Base-by-base conservation (phyloP, 2,329 filamentous ascomycete genomes). In the Monilinia fructigena region DNA sequence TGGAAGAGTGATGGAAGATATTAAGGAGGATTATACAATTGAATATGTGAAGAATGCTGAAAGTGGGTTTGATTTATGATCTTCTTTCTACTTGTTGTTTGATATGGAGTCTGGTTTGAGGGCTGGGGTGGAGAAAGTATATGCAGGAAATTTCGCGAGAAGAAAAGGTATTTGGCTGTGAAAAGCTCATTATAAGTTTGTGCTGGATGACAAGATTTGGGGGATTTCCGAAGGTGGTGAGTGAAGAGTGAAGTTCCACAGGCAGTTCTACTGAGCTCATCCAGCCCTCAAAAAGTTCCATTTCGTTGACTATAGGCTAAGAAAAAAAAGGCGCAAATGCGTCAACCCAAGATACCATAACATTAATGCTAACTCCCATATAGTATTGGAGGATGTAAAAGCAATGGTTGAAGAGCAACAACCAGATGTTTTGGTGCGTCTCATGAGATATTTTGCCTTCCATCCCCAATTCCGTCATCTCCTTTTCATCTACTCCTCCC, bases 11-110 rank as follows among this genome's bases (percentile, higher is more conserved):
- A 80, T 83, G 14, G 85, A 88, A 66, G 82, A 81, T 16, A 76
- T 91, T 42, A 87, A 86, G 74, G 86, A 88, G 65, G 78, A 78
- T 50, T 90, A 89, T 76, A 85, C 81, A 1, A 89, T 91, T 70
- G 78, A 83, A 48, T 81, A 90, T 74, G 80, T 83, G 31, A 86
- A 80, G 47, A 90, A 91, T 74, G 85, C 82, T 72, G 82, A 85
- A 53, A 83, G 86, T 89, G 76, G 71, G 81, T 75, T 47, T 20
- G 20, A 23, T 48, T 8, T 14, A 31, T 5, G 23, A 12, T 16
- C 23, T 11, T 45, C 23, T 23, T 18, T 60, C 4, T 56, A 12
- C 55, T 28, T 45, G 31, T 59, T 60, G 16, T 10, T 2, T 38
- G 52, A 1, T 20, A 1, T 7, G n/a, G n/a, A 23, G n/a, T 14